Evolutionary conservation across 495 filamentous ascomycete species (phyloP).

Genomic region (Penicillium antarcticum): DNA sequence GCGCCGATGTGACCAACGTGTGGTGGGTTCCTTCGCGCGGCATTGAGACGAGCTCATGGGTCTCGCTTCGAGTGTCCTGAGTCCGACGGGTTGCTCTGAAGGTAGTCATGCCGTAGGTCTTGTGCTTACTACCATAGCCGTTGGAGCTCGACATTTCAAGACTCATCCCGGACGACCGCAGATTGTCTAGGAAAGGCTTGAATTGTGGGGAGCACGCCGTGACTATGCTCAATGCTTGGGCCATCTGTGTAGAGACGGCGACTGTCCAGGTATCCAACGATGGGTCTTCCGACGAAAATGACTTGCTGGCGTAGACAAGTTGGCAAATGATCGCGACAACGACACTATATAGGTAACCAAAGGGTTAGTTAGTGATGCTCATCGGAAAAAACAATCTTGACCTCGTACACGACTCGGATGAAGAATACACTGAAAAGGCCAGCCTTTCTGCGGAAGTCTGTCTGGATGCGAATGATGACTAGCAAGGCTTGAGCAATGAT

Average conservation of each 20-base stretch:
- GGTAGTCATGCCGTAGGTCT: conserved; percentile 9
- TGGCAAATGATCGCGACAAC: conserved; percentile 32
- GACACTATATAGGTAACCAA: conserved; percentile 14
- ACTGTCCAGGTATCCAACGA: conserved; percentile 28
- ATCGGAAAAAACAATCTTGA: not conserved
- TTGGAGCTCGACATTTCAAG: conserved; percentile 22
- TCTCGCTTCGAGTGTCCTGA: conserved; percentile 10
- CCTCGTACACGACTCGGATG: conserved; percentile 34
- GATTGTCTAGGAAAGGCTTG: conserved; percentile 43
- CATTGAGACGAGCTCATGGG: conserved; percentile 15
- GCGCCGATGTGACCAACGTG: conserved; percentile 11
- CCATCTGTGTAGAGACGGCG: conserved; percentile 32
- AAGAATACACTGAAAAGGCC: conserved; percentile 31
- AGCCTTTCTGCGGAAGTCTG: conserved; percentile 26
- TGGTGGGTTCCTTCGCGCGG: conserved; percentile 4
- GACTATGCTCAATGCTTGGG: conserved; percentile 35
- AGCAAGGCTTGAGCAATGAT: conserved; percentile 35
- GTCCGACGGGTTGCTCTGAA: conserved; percentile 7
- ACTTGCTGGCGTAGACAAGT: conserved; percentile 22
- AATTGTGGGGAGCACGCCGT: conserved; percentile 46
- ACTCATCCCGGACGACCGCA: conserved; percentile 40
- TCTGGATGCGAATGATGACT: conserved; percentile 36
- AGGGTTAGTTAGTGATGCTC: not conserved
- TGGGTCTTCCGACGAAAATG: conserved; percentile 9
- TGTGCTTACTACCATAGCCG: conserved; percentile 12